Evolutionary conservation across 768 basidiomycete genomes (phyloP).

Genomic region (Asterophora lycoperdoides): DNA sequence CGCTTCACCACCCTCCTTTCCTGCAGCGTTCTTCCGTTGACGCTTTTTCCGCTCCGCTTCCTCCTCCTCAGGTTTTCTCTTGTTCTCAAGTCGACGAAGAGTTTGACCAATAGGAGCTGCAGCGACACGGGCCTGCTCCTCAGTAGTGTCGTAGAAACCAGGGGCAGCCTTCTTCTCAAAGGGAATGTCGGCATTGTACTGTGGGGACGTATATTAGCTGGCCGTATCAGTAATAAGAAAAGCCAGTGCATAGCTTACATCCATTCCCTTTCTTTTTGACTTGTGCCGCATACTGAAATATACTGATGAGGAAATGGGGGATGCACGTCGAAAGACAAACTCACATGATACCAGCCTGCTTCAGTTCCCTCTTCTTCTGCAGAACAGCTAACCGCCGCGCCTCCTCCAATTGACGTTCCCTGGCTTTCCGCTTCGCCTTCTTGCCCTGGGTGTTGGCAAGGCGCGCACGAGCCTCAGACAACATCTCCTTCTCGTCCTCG

Average conservation of each 20-base stretch:
- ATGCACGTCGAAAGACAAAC: constrained; percentile 24
- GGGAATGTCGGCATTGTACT: constrained; percentile 98
- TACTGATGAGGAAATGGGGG: background rate
- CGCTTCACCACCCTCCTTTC: constrained; percentile 59
- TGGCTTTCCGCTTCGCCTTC: constrained; percentile 97
- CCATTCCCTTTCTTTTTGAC: constrained; percentile 96
- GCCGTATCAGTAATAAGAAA: background rate
- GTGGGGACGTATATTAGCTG: constrained; percentile 8
- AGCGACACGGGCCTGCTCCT: constrained; percentile 83
- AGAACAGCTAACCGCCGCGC: constrained; percentile 90
- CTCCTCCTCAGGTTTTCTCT: constrained; percentile 90
- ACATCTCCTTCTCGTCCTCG: constrained; percentile 99
- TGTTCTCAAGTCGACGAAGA: constrained; percentile 89
- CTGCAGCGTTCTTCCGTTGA: constrained; percentile 58
- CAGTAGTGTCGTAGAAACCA: constrained; percentile 95
- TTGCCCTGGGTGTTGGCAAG: constrained; percentile 99
- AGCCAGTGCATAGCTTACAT: constrained; percentile 48
- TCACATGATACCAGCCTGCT: constrained; percentile 96
- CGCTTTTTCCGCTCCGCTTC: constrained; percentile 92
- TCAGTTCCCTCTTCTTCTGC: constrained; percentile 96
- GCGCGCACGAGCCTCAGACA: constrained; percentile 96
- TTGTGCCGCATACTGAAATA: constrained; percentile 78
- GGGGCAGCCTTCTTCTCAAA: constrained; percentile 96
- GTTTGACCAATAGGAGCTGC: constrained; percentile 91
- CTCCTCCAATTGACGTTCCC: constrained; percentile 96